These are phyloP conservation scores for Thermomucor indicae-seudaticae DNA, from an alignment of 371 early-diverging fungal species.

Conservation along the genomic window DNA sequence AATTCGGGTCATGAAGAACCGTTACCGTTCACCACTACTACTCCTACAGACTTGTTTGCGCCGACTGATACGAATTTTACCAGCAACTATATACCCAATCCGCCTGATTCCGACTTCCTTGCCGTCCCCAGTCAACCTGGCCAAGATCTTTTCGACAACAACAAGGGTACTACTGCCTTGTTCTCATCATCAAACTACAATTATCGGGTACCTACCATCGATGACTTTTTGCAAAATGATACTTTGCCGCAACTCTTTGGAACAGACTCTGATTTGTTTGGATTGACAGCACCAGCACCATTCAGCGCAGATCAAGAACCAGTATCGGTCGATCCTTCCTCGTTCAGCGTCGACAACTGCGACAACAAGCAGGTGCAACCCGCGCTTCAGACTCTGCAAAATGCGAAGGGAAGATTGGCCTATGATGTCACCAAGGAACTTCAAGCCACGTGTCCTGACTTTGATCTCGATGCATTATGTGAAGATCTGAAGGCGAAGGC, in stretches of 20 bases:
- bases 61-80: not conserved
- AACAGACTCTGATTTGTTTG: conserved; percentile 18
- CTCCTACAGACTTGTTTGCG: not conserved
- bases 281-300: conserved; percentile 20
- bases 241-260: conserved; percentile 19
- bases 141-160: not conserved
- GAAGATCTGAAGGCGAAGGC: conserved; percentile 17
- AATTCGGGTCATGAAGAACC: not conserved
- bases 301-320: conserved; percentile 7
- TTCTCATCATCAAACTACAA: too few relatives aligned
- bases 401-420: not conserved
- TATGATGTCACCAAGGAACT: not conserved
- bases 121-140: not conserved
- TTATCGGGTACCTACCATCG: conserved; percentile 14
- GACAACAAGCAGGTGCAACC: not conserved
- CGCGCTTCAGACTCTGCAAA: not conserved
- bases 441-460: conserved; percentile 17
- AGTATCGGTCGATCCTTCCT: not conserved
- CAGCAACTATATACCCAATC: not conserved
- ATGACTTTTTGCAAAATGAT: conserved; percentile 19
- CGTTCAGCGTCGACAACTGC: not conserved
- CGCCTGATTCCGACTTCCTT: not conserved
- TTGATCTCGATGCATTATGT: conserved; percentile 20
- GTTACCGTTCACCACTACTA: not conserved
- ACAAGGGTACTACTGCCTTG: not conserved